These are phyloP conservation scores for Trichoderma sp. DNA, from an alignment of 2,329 filamentous ascomycete genomes.

Conservation along the genomic window DNA sequence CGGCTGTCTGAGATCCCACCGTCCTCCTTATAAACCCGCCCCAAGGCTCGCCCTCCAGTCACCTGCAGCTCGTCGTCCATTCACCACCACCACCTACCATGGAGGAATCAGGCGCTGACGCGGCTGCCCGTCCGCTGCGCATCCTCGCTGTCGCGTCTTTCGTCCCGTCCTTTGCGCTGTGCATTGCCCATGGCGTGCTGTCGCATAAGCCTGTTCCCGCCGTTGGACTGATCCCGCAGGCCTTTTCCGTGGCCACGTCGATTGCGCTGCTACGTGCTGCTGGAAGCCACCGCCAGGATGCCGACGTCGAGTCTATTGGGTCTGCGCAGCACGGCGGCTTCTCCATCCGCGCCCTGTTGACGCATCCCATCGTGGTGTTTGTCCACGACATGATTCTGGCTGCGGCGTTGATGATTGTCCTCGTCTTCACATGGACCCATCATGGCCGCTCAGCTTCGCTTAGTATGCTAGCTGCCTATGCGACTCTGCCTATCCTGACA, in stretches of 20 bases:
- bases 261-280: conserved; percentile 31
- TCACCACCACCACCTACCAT: conserved; percentile 3
- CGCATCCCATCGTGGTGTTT: conserved; percentile 43
- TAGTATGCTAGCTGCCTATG: conserved; percentile 47
- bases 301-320: conserved; percentile 9
- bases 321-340: conserved; percentile 3
- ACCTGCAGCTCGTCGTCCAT: neutral
- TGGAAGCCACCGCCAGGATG: conserved; percentile 19
- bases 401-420: conserved; percentile 41
- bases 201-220: conserved; percentile 40
- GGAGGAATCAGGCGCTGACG: conserved; percentile 13
- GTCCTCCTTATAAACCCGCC: conserved; percentile 5
- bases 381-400: conserved; percentile 41
- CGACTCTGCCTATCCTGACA: conserved; percentile 44
- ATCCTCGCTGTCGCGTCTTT: conserved; percentile 41
- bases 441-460: conserved; percentile 34
- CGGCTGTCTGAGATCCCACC: neutral
- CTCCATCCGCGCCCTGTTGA: conserved; percentile 21
- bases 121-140: conserved; percentile 36
- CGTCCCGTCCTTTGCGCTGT: conserved; percentile 44
- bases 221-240: conserved; percentile 44
- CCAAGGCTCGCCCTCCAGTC: neutral
- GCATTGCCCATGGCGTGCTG: conserved; percentile 42
- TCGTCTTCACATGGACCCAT: conserved; percentile 46
- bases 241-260: conserved; percentile 38